These are phyloP conservation scores for Colletotrichum shisoi DNA, from an alignment of 2,329 filamentous ascomycete genomes.

Conservation along the genomic window DNA sequence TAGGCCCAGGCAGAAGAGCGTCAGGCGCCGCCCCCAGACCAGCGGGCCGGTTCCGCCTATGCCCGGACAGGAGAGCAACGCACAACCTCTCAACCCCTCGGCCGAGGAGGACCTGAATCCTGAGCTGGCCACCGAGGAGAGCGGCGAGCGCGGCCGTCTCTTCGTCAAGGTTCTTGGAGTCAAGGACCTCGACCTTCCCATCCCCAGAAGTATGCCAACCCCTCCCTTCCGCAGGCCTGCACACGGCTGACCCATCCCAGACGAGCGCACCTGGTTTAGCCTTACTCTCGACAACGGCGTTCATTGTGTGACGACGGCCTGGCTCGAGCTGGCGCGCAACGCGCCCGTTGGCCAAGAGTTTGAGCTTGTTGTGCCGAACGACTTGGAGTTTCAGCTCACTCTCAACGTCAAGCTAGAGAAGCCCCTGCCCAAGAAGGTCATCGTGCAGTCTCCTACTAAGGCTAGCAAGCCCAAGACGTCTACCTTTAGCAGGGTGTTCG, in stretches of 20 bases:
- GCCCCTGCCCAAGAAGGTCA: conserved; percentile 67
- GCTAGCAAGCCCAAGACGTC: conserved; percentile 76
- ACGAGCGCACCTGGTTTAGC: conserved; percentile 91
- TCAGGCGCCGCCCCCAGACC: conserved; percentile 65
- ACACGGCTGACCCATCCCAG: conserved; percentile 55
- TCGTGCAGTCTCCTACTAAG: conserved; percentile 66
- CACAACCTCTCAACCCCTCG: conserved; percentile 69
- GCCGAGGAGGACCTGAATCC: conserved; percentile 71
- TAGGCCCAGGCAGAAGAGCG: conserved; percentile 71
- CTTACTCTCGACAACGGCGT: conserved; percentile 97
- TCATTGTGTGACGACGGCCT: conserved; percentile 95
- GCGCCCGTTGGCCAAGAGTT: conserved; percentile 98
- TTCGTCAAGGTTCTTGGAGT: conserved; percentile 99
- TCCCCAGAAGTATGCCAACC: conserved; percentile 79
- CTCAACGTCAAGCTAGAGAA: conserved; percentile 94
- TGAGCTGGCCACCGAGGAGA: conserved; percentile 72
- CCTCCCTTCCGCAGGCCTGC: conserved; percentile 37
- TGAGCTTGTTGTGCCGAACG: conserved; percentile 94
- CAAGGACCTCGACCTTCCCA: conserved; percentile 89
- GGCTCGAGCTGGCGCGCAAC: conserved; percentile 89
- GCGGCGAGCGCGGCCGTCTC: conserved; percentile 84
- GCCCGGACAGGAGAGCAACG: conserved; percentile 86
- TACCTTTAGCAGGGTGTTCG: conserved; percentile 89
- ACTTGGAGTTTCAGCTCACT: conserved; percentile 98
- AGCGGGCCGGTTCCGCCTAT: conserved; percentile 78